Base-by-base conservation (phyloP, 768 basidiomycete species). In the Gautieria morchelliformis region DNA sequence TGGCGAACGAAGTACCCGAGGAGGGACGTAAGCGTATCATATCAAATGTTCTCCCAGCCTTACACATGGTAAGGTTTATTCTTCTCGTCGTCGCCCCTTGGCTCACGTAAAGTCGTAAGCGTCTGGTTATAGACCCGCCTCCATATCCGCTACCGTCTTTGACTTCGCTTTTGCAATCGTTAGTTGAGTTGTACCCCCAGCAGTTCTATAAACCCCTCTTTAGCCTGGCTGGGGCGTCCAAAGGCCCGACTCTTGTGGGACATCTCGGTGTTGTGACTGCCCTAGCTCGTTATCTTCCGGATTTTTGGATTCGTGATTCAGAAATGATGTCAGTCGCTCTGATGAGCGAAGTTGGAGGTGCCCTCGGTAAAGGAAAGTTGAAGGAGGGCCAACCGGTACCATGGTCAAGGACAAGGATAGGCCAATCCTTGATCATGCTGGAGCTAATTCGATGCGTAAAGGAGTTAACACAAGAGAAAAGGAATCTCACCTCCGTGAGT, bases 261-360 rank as follows among this genome's bases (percentile, higher is more conserved):
- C 79, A 87, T 59, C 75, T 88, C 0, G 76, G 79, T 46, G 72
- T 76, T 4, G 65, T 89, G 47, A 70, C 72, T 14, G 73, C 78
- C 1, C 62, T 85, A 55, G 72, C 79, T 5, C 75, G 72, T 32
- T 78, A 80, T 63, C 70, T 87, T 15, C 74, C 78, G 2, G 80
- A 82, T 59, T 80, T 83, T 62, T 89, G 85, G 86, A 74, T 75
- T 7, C 74, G 78, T 22, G 82, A 89, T 65, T 73, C 81, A 6
- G 87, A 89, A 62, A 89, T 90, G 87, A 71, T 88, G 62, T 74
- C 82, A 4, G 76, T 89, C 2, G 87, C 83, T 10, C 64, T 89
- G 42, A 78, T 85, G 75, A 80, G 77, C 57, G 79, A 81, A 59
- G 67, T 72, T 9, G 60, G 59, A 41, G 52, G 51, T 35, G 65